phyloP scores from a whole-genome alignment of 1,284 basidiomycete genomes.

The Lentinula novae-zelandiae region DNA sequence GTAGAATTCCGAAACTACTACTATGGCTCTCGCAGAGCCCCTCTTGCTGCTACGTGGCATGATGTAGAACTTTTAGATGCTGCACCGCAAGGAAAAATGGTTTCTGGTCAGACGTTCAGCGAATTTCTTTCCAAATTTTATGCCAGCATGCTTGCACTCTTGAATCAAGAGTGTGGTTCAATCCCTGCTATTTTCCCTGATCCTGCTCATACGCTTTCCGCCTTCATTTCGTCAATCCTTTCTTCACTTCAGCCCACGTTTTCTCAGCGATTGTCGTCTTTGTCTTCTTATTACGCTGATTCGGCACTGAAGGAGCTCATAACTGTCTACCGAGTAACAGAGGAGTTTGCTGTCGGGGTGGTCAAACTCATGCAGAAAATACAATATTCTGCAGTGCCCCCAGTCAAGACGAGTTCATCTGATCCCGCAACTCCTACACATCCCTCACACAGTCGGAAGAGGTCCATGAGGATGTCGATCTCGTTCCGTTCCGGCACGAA shows the following conservation, averaged over 20 bases:
- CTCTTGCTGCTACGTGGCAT: constrained; percentile 70
- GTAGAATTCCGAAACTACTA: constrained; percentile 91
- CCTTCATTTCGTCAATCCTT: constrained; percentile 78
- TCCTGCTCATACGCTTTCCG: constrained; percentile 67
- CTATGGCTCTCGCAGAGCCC: constrained; percentile 73
- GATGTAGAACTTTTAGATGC: constrained; percentile 49
- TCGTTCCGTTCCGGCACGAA: constrained; percentile 52
- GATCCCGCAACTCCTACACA: constrained; percentile 23
- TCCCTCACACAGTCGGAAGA: constrained; percentile 37
- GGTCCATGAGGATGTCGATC: constrained; percentile 71
- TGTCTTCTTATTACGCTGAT: constrained; percentile 63
- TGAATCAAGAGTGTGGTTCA: constrained; percentile 69
- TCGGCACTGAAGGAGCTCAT: constrained; percentile 69
- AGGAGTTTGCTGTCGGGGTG: constrained; percentile 72
- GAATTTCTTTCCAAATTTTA: constrained; percentile 77
- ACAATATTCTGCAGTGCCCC: constrained; percentile 37
- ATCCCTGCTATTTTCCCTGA: constrained; percentile 83
- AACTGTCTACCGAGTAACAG: constrained; percentile 64
- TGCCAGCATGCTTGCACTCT: constrained; percentile 56
- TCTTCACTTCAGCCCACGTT: constrained; percentile 78
- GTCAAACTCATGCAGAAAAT: constrained; percentile 78
- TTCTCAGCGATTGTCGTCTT: constrained; percentile 66
- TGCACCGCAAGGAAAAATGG: constrained; percentile 27
- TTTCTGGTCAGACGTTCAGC: constrained; percentile 39
- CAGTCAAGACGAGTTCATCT: constrained; percentile 16